These are phyloP conservation scores for Colletotrichum cereale DNA, from an alignment of 2,329 filamentous ascomycete genomes.

Conservation along the genomic window DNA sequence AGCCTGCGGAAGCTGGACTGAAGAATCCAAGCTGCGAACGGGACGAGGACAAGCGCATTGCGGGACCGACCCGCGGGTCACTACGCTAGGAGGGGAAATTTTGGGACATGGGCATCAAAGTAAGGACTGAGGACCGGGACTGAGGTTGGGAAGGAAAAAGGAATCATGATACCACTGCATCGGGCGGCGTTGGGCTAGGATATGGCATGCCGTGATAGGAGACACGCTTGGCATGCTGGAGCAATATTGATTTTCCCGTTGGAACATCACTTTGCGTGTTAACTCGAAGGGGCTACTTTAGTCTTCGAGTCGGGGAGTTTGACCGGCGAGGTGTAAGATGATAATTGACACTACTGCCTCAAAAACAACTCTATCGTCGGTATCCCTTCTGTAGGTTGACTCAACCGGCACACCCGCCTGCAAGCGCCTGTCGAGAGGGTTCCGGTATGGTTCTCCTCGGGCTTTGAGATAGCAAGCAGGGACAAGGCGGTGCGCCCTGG, in stretches of 20 bases:
- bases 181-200: background rate
- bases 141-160: background rate
- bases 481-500: background rate
- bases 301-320: background rate
- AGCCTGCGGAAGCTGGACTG: slow-evolving; percentile 1
- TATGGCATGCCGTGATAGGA: background rate
- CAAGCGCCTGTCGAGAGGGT: background rate
- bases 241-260: background rate
- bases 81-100: background rate
- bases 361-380: background rate
- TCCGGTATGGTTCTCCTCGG: background rate
- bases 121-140: background rate
- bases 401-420: no score
- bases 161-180: slow-evolving; percentile 17
- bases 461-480: no score
- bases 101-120: background rate
- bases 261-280: background rate
- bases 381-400: no score
- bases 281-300: background rate
- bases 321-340: background rate
- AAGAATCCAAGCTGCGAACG: background rate
- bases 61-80: background rate
- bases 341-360: background rate
- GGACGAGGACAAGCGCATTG: background rate
- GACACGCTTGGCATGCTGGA: background rate